These are phyloP conservation scores for Citeromyces hawaiiensis DNA, from an alignment of 1,139 yeast species.

Conservation along the genomic window DNA sequence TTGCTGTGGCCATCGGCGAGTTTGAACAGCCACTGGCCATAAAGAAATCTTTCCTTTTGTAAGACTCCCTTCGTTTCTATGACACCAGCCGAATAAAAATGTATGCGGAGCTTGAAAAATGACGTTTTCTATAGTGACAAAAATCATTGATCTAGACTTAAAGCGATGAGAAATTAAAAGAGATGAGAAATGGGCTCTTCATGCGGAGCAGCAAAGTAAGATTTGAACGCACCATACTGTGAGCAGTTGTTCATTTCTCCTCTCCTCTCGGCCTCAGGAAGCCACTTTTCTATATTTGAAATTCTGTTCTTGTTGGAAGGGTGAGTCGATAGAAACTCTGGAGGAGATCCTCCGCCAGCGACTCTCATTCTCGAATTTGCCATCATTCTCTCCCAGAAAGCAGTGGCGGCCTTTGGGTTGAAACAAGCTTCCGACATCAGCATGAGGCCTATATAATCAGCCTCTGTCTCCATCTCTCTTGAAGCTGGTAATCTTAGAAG, in stretches of 20 bases:
- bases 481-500: constrained; percentile 66
- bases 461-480: constrained; percentile 90
- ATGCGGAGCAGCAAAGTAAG: neutral
- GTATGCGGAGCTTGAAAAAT: too few relatives aligned
- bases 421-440: constrained; percentile 86
- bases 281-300: constrained; percentile 54
- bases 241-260: neutral
- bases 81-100: too few relatives aligned
- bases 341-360: constrained; percentile 14
- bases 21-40: too few relatives aligned
- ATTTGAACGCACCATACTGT: neutral
- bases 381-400: constrained; percentile 73
- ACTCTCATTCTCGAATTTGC: constrained; percentile 31
- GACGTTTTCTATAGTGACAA: too few relatives aligned
- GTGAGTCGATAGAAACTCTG: constrained; percentile 76
- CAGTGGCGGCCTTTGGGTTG: constrained; percentile 58
- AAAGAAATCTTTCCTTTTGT: too few relatives aligned
- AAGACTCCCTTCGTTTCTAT: too few relatives aligned
- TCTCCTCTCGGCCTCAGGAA: constrained; percentile 45
- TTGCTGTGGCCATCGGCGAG: too few relatives aligned
- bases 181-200: neutral
- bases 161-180: too few relatives aligned
- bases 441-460: constrained; percentile 88
- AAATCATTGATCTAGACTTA: too few relatives aligned
- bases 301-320: constrained; percentile 75